Conservation (phyloP, 2,329 filamentous ascomycete genomes). For the Penicillium brevicompactum region DNA sequence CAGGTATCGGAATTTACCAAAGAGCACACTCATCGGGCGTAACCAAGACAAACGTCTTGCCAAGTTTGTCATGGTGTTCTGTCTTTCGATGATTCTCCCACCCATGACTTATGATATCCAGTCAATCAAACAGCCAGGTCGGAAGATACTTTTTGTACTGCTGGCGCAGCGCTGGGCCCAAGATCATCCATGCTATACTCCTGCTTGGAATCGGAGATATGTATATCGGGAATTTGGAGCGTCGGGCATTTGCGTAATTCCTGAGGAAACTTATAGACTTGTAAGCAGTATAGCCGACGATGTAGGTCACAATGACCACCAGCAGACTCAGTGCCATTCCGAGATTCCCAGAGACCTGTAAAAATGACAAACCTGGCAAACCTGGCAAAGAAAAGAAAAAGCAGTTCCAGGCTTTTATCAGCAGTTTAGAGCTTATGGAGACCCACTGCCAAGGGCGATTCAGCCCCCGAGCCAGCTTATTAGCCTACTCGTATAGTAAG, state of each 20-base stretch:
- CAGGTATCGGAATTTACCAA: slow-evolving; percentile 5
- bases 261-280: neutral
- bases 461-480: neutral
- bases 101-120: slow-evolving; percentile 32
- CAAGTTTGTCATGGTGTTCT: slow-evolving; percentile 28
- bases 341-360: no score
- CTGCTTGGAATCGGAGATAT: slow-evolving; percentile 24
- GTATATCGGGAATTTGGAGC: slow-evolving; percentile 28
- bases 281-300: neutral
- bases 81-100: slow-evolving; percentile 37
- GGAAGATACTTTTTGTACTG: slow-evolving; percentile 30
- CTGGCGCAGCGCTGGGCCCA: slow-evolving; percentile 23
- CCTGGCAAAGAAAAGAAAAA: neutral
- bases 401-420: neutral
- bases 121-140: slow-evolving; percentile 20
- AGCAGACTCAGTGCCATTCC: neutral
- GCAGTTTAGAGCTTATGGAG: neutral
- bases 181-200: slow-evolving; percentile 31
- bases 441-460: neutral
- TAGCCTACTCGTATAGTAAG: neutral
- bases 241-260: slow-evolving; percentile 17
- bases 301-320: neutral
- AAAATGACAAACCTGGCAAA: no score
- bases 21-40: slow-evolving; percentile 25
- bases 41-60: slow-evolving; percentile 36